Evolutionary conservation across 768 basidiomycete genomes (phyloP).

Genomic region (Mycena vulgaris): DNA sequence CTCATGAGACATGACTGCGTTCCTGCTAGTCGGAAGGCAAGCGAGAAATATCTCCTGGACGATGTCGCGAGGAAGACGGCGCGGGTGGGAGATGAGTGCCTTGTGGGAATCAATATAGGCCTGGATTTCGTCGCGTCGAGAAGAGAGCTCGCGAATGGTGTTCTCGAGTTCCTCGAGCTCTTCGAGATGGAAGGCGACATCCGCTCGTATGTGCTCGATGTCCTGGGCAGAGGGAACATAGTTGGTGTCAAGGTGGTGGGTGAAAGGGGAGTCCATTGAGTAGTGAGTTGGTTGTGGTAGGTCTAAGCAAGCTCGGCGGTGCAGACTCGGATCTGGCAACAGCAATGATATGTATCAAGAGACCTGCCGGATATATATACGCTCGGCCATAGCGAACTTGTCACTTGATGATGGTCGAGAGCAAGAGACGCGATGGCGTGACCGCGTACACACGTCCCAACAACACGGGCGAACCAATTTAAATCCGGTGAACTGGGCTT

Average conservation of each 20-base stretch:
- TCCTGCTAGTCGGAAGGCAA: slow-evolving; percentile 16
- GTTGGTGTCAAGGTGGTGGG: not conserved
- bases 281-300: too few species aligned
- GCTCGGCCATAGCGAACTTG: too few species aligned
- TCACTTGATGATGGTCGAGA: too few species aligned
- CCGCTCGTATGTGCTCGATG: not conserved
- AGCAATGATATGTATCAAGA: too few species aligned
- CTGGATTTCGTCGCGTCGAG: not conserved
- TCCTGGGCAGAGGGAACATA: slow-evolving; percentile 3
- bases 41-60: slow-evolving; percentile 19
- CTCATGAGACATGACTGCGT: slow-evolving; percentile 3
- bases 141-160: slow-evolving; percentile 1
- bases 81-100: slow-evolving; percentile 23
- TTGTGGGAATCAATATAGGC: not conserved
- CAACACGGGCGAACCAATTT: too few species aligned
- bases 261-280: not conserved
- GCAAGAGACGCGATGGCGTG: too few species aligned
- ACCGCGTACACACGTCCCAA: too few species aligned
- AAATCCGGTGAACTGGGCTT: too few species aligned
- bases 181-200: not conserved
- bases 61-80: slow-evolving; percentile 11
- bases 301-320: too few species aligned
- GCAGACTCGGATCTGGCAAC: too few species aligned
- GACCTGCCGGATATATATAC: too few species aligned
- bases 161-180: slow-evolving; percentile 1